A percentile compares a stretch with the other conserved stretches of the same genome.
These are phyloP conservation scores for Glonium stellatum DNA, from an alignment of 495 filamentous ascomycete genomes.

Conservation along the genomic window DNA sequence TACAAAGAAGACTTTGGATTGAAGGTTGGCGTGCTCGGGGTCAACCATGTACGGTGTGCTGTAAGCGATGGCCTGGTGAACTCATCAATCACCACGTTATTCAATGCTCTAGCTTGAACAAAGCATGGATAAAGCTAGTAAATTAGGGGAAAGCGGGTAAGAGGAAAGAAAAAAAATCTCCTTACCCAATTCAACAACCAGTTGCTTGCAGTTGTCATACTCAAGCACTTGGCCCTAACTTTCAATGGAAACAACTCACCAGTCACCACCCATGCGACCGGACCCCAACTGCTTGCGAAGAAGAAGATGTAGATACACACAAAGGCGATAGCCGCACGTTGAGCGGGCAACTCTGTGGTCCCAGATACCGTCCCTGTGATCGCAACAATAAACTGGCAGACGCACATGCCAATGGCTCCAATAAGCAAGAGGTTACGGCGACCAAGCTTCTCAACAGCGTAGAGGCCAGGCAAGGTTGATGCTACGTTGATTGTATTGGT, in stretches of 20 bases:
- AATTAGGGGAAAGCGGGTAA: neutral
- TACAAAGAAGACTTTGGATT: conserved; percentile 39
- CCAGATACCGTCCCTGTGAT: conserved; percentile 53
- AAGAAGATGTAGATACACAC: conserved; percentile 81
- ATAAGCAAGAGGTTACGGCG: conserved; percentile 61
- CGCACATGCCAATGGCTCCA: conserved; percentile 62
- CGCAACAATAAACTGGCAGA: conserved; percentile 54
- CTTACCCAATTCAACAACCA: conserved; percentile 40
- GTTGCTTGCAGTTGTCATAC: conserved; percentile 37
- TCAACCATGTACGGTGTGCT: conserved; percentile 38
- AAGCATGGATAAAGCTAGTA: neutral
- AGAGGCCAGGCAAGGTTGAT: conserved; percentile 68
- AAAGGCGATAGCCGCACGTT: conserved; percentile 58
- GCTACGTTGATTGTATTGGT: conserved; percentile 68
- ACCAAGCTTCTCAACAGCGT: conserved; percentile 59
- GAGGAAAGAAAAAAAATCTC: neutral
- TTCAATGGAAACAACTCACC: conserved; percentile 39
- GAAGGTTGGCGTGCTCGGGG: conserved; percentile 35
- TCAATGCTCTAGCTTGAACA: too few species aligned
- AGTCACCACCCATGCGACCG: conserved; percentile 42
- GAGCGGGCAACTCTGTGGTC: conserved; percentile 37
- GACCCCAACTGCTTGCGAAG: conserved; percentile 76
- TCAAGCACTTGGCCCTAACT: conserved; percentile 36
- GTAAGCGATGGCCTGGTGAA: conserved; percentile 35
- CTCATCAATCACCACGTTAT: neutral